Percentiles rank a stretch among this genome's conserved stretches.
Conservation (phyloP, 2,329 filamentous ascomycete species). For the Gremmenia infestans region DNA sequence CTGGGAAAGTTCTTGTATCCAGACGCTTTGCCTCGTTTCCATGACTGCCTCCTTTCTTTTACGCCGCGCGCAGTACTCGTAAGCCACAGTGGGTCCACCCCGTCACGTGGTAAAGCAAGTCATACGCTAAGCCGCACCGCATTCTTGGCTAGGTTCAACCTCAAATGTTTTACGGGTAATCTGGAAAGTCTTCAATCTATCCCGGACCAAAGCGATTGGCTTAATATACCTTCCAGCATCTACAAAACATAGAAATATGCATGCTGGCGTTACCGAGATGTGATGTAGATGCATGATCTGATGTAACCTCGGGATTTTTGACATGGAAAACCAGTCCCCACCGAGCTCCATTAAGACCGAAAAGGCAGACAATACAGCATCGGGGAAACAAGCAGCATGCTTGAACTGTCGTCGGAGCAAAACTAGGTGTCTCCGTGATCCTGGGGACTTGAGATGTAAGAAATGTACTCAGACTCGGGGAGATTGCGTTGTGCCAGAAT, state of each 20-base stretch:
- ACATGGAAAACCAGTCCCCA: constrained; percentile 19
- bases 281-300: constrained; percentile 1
- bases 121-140: no score
- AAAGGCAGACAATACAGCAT: constrained; percentile 10
- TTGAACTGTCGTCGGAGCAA: constrained; percentile 62
- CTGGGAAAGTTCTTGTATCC: no score
- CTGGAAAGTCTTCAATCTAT: no score
- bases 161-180: no score
- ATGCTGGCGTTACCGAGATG: constrained; percentile 2
- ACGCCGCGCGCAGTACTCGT: no score
- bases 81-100: no score
- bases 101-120: no score
- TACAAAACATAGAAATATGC: neutral
- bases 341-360: constrained; percentile 20
- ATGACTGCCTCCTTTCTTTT: no score
- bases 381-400: constrained; percentile 46
- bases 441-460: constrained; percentile 50
- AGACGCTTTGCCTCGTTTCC: no score
- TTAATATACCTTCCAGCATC: no score
- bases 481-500: constrained; percentile 66
- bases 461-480: constrained; percentile 52
- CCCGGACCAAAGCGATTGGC: no score
- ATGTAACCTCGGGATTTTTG: neutral
- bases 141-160: no score
- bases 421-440: constrained; percentile 58